Evolutionary conservation across 371 early-diverging fungal species (phyloP).

Genomic region (Coemansia sp.): DNA sequence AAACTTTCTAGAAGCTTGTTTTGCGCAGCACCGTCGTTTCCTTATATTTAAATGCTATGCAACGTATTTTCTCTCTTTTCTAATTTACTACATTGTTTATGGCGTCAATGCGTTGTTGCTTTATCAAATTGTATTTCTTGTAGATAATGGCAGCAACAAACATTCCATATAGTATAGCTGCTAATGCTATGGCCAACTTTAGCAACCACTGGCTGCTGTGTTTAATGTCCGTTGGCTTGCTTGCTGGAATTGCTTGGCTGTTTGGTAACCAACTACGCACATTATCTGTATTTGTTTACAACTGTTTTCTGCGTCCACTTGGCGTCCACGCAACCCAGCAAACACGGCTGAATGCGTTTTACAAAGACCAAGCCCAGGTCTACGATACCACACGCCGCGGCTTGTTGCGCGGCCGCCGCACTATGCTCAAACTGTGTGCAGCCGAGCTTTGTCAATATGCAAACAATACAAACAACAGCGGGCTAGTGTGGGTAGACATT

Average conservation of each 20-base stretch:
- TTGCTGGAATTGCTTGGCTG: not conserved
- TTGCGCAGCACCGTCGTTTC: too few relatives aligned
- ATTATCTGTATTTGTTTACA: slow-evolving; percentile 59
- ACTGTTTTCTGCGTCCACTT: slow-evolving; percentile 78
- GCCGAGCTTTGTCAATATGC: slow-evolving; percentile 63
- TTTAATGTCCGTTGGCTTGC: not conserved
- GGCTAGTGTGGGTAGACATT: slow-evolving; percentile 76
- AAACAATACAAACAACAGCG: slow-evolving; percentile 31
- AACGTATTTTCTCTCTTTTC: too few relatives aligned
- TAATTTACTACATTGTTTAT: too few relatives aligned
- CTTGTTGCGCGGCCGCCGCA: slow-evolving; percentile 75
- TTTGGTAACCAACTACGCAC: not conserved
- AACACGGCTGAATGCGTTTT: slow-evolving; percentile 50
- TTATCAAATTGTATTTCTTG: too few relatives aligned
- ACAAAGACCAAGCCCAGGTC: slow-evolving; percentile 50
- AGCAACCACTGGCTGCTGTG: slow-evolving; percentile 9
- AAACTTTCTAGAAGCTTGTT: too few relatives aligned
- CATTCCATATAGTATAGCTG: too few relatives aligned
- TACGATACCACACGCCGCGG: slow-evolving; percentile 64
- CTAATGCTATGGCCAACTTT: too few relatives aligned
- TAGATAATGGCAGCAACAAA: too few relatives aligned
- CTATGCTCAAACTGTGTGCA: slow-evolving; percentile 78
- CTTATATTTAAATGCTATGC: too few relatives aligned
- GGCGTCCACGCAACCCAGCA: slow-evolving; percentile 46
- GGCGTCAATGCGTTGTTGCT: too few relatives aligned